These are phyloP conservation scores for Leccinum boreale DNA, from an alignment of 768 basidiomycete species.

Conservation along the genomic window DNA sequence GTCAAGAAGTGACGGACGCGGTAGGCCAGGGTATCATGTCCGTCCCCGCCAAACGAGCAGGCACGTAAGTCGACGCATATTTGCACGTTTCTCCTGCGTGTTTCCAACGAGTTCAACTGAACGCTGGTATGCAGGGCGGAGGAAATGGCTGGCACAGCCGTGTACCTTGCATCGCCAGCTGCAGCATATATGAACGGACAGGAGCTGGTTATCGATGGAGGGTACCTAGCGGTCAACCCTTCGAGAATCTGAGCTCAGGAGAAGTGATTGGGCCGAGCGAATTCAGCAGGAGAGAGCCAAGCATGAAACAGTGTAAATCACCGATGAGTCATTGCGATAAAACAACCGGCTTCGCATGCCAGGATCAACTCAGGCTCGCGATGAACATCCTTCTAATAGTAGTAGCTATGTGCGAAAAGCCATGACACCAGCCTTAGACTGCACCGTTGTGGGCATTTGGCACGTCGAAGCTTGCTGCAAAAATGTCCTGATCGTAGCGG, in stretches of 20 bases:
- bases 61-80: constrained; percentile 52
- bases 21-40: constrained; percentile 59
- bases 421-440: constrained; percentile 40
- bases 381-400: no score
- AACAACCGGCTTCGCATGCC: no score
- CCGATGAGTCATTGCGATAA: neutral
- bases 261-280: neutral
- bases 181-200: constrained; percentile 78
- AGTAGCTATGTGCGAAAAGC: no score
- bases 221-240: constrained; percentile 72
- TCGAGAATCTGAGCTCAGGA: constrained; percentile 34
- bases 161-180: constrained; percentile 71
- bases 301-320: neutral
- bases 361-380: no score
- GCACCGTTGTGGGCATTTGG: constrained; percentile 63
- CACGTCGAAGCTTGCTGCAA: constrained; percentile 60
- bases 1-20: constrained; percentile 45
- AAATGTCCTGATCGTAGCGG: constrained; percentile 58
- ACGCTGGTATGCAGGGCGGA: constrained; percentile 42
- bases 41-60: constrained; percentile 59
- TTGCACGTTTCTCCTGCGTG: neutral
- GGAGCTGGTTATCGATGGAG: constrained; percentile 75
- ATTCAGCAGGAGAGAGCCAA: neutral
- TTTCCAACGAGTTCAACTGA: neutral
- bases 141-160: constrained; percentile 75